Base-by-base conservation (phyloP, 164 flowering plant genomes). In the Sextonia rubra region DNA sequence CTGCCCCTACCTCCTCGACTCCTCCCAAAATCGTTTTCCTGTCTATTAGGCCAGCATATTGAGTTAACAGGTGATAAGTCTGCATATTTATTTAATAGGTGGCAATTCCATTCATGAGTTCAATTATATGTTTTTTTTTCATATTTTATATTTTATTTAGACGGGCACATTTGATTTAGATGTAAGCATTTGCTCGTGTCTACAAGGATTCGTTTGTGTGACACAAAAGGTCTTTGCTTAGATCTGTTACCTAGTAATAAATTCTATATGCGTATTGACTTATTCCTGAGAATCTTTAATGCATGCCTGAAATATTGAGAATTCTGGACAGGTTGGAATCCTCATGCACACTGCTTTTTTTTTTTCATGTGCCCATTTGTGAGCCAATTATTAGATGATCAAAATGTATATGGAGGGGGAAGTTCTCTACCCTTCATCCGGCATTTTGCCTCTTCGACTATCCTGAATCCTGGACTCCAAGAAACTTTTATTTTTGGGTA, bases 41-140 rank as follows among this genome's bases (percentile, higher is more conserved):
- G 32, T 15, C 15, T 68, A 2, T 47, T 11, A 9, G 12, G 4
- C 26, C 32, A 17, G 14, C 11, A 29, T 11, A 37, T 18, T 44
- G 11, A 20, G 30, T 27, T 17, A 18, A 17, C 9, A 37, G 44
- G 44, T 12, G 44, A 37, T 11, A 9, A 24, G 4, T 25, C 32
- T 14, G 14, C 11, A 29, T n/a, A 37, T 18, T 44, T 18, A 15
- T 52, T 52, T 12, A 52, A 52, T 15, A 52, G 49, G 69, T 67
- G 69, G 26, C 44, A 67, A 37, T 37, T 44, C 30, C 69, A 67
- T 67, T 44, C 23, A n/a, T 44, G 25, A 47, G 69, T 26, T 44
- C 47, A 47, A 56, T 48, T 68, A 68, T 47, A 47, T 47, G 47
- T 68, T 22, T 64, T 64, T 30, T 15, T 29, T 4, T 29, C 17